Percentiles rank a stretch among this genome's conserved stretches.
Conservation (phyloP, 306 rosid genomes). For the Sophora flavescens region DNA sequence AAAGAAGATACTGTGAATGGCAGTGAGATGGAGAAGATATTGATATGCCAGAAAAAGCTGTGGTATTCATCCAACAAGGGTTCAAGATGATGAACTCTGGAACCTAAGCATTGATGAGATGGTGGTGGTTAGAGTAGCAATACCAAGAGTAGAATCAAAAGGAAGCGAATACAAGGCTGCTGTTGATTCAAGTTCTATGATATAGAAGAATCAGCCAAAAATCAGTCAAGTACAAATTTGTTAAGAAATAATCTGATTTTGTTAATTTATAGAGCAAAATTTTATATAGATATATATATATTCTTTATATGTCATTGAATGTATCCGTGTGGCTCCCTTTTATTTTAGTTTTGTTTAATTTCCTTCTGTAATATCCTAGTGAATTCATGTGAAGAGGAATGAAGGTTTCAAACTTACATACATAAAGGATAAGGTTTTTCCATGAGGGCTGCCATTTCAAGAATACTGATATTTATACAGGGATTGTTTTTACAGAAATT, state of each 20-base stretch:
- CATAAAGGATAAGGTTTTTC: background rate
- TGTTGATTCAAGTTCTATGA: slow-evolving; percentile 46
- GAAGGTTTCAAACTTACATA: background rate
- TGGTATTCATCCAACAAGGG: slow-evolving; percentile 74
- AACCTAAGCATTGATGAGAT: slow-evolving; percentile 33
- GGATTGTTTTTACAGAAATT: slow-evolving; percentile 8
- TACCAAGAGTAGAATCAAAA: slow-evolving; percentile 43
- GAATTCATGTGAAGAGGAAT: slow-evolving; percentile 4
- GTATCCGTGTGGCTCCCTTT: slow-evolving; percentile 36
- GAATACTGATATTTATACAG: slow-evolving; percentile 11
- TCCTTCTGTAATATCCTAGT: background rate
- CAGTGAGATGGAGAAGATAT: slow-evolving; percentile 68
- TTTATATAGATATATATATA: slow-evolving; percentile 42
- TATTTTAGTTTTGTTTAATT: background rate
- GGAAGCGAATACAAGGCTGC: slow-evolving; percentile 52
- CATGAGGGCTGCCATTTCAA: background rate
- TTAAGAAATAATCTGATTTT: slow-evolving; percentile 64
- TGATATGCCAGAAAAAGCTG: slow-evolving; percentile 88
- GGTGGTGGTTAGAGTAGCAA: slow-evolving; percentile 38
- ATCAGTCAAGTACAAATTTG: slow-evolving; percentile 45
- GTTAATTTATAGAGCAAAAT: slow-evolving; percentile 34
- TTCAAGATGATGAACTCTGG: slow-evolving; percentile 59
- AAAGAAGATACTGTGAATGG: slow-evolving; percentile 71
- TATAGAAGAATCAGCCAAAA: slow-evolving; percentile 35
- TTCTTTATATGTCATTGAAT: slow-evolving; percentile 55